These are phyloP conservation scores for Boletus rex-veris DNA, from an alignment of 768 basidiomycete genomes.

Conservation along the genomic window DNA sequence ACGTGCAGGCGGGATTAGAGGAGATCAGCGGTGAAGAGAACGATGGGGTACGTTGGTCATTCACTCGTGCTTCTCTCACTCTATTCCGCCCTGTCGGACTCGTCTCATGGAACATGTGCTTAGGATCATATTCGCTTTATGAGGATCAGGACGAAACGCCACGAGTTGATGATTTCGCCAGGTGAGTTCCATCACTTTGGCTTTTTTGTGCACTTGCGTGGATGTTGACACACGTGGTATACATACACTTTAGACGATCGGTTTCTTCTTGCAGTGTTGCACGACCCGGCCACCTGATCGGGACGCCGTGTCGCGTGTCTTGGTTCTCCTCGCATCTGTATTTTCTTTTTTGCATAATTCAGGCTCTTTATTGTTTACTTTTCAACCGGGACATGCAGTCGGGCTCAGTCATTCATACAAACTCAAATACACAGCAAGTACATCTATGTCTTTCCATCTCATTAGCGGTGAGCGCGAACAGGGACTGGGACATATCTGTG, in stretches of 20 bases:
- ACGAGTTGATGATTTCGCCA: slow-evolving; percentile 94
- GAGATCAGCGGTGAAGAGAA: slow-evolving; percentile 66
- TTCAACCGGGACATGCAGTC: not conserved
- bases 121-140: slow-evolving; percentile 88
- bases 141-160: slow-evolving; percentile 85
- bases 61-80: not conserved
- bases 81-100: too few relatives aligned
- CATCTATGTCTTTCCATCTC: not conserved
- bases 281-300: slow-evolving; percentile 58
- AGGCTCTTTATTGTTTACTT: not conserved
- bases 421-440: not conserved
- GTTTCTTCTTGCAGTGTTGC: slow-evolving; percentile 80
- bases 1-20: slow-evolving; percentile 73
- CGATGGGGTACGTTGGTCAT: slow-evolving; percentile 44
- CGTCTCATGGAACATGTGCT: not conserved
- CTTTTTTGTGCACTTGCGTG: not conserved
- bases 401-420: too few relatives aligned
- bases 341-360: slow-evolving; percentile 9
- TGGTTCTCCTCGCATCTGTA: slow-evolving; percentile 5
- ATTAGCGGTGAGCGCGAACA: slow-evolving; percentile 17
- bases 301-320: not conserved
- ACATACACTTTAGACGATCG: slow-evolving; percentile 53
- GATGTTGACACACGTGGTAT: not conserved
- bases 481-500: too few relatives aligned
- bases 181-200: slow-evolving; percentile 45